Evolutionary conservation across 2,329 filamentous ascomycete genomes (phyloP).

Genomic region (Fusarium sambucinum): DNA sequence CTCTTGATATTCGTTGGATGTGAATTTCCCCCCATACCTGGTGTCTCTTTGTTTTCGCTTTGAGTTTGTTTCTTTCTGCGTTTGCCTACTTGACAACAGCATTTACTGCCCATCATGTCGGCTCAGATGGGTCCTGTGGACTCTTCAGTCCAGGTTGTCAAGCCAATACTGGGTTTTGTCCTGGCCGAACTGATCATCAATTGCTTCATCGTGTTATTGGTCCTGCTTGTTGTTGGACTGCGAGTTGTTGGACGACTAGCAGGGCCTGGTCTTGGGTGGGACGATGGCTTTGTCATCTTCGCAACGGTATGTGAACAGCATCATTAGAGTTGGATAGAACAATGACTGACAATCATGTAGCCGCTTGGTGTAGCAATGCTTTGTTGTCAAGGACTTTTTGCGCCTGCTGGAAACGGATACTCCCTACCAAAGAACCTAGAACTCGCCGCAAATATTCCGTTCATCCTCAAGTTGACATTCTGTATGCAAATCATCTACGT

Average conservation of each 20-base stretch:
- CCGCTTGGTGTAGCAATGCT: slow-evolving; percentile 47
- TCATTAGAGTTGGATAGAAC: not conserved
- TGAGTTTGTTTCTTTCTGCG: slow-evolving; percentile 2
- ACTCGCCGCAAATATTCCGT: slow-evolving; percentile 41
- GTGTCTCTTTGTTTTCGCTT: slow-evolving; percentile 24
- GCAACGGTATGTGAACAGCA: slow-evolving; percentile 37
- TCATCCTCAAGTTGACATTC: slow-evolving; percentile 48
- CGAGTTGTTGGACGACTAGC: slow-evolving; percentile 47
- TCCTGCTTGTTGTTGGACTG: slow-evolving; percentile 47
- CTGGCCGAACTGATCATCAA: slow-evolving; percentile 49
- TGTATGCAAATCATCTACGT: slow-evolving; percentile 47
- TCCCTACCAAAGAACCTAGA: slow-evolving; percentile 27
- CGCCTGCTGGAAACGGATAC: slow-evolving; percentile 46
- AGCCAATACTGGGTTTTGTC: slow-evolving; percentile 44
- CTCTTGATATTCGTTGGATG: not conserved
- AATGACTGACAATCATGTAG: slow-evolving; percentile 31
- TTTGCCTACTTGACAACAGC: not conserved
- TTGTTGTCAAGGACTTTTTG: slow-evolving; percentile 47
- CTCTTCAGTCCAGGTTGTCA: slow-evolving; percentile 29
- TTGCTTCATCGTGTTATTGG: slow-evolving; percentile 49
- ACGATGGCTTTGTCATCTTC: slow-evolving; percentile 50
- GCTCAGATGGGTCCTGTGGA: slow-evolving; percentile 11
- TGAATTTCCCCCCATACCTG: not conserved
- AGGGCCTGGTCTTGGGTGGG: slow-evolving; percentile 52
- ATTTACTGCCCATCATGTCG: slow-evolving; percentile 15